Evolutionary conservation across 148 eudicot genomes (phyloP).

Genomic region (Vaccinium myrtillus): DNA sequence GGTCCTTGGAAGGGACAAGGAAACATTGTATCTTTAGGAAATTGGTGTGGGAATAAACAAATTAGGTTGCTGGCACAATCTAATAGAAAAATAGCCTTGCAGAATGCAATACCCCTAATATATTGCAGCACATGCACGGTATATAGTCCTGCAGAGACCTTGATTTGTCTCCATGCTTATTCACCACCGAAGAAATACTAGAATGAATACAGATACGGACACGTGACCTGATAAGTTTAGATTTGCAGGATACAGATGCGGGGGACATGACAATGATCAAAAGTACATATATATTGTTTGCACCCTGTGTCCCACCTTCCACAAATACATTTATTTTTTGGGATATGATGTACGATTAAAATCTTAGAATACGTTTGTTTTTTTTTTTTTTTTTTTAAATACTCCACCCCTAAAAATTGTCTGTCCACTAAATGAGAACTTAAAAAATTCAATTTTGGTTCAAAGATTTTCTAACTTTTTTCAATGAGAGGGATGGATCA

Average conservation of each 20-base stretch:
- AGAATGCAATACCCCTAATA: not conserved
- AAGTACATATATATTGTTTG: no score
- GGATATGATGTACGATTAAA: no score
- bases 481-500: no score
- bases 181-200: not conserved
- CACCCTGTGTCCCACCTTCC: no score
- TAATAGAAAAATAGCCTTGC: not conserved
- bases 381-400: no score
- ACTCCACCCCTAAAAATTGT: no score
- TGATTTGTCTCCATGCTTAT: slow-evolving; percentile 12
- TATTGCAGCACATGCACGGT: not conserved
- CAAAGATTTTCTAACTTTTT: no score
- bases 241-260: not conserved
- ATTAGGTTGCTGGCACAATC: not conserved
- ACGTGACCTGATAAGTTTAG: not conserved
- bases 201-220: not conserved
- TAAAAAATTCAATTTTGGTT: no score
- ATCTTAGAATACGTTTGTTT: no score
- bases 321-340: no score
- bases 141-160: not conserved
- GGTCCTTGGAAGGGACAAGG: slow-evolving; percentile 20
- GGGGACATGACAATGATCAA: not conserved
- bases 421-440: no score
- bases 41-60: slow-evolving; percentile 15
- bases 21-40: slow-evolving; percentile 12